A percentile compares a stretch with the other conserved stretches of the same genome.
phyloP scores from a whole-genome alignment of 2,329 filamentous ascomycete species.

The Colletotrichum sublineola region DNA sequence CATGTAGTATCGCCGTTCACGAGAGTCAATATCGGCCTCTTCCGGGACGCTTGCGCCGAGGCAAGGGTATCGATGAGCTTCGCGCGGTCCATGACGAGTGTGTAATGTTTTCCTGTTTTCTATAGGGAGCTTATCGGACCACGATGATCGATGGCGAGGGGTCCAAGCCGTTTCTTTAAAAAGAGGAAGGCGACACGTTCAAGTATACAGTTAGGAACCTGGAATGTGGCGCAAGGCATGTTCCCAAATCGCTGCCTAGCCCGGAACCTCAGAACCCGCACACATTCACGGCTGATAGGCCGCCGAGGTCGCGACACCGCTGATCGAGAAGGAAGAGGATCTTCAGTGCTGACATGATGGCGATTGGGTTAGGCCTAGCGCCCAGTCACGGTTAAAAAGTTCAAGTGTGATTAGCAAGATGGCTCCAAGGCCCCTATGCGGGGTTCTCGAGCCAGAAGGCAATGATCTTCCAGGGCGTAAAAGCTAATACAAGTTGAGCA shows the following conservation, averaged over 20 bases:
- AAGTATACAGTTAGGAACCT: neutral
- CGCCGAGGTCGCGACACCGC: neutral
- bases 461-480: neutral
- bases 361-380: neutral
- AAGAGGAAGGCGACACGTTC: neutral
- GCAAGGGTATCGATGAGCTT: neutral
- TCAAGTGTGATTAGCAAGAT: neutral
- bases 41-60: conserved; percentile 17
- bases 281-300: neutral
- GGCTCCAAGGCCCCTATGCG: neutral
- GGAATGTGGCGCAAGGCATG: neutral
- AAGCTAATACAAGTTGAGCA: neutral
- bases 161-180: neutral
- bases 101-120: neutral
- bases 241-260: too few species aligned
- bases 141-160: neutral
- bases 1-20: conserved; percentile 54
- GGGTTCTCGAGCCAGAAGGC: neutral
- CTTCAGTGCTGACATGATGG: neutral
- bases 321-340: neutral
- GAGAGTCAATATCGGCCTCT: conserved; percentile 48
- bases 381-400: neutral
- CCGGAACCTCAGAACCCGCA: too few species aligned
- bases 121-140: neutral
- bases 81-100: neutral